phyloP scores from a whole-genome alignment of 2,329 filamentous ascomycete species.

The Pseudogymnoascus sp. region DNA sequence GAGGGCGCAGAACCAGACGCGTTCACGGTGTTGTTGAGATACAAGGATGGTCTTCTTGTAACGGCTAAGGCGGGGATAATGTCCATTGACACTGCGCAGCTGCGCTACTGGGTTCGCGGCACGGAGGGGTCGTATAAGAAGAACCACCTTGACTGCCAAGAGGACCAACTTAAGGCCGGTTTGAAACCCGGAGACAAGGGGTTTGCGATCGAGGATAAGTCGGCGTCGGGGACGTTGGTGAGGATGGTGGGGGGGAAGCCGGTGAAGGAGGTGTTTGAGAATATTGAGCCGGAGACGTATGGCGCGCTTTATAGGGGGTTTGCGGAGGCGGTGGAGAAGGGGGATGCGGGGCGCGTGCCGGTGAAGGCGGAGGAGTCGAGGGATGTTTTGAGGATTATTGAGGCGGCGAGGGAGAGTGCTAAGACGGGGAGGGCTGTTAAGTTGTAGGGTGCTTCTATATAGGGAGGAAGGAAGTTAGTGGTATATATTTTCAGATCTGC shows the following conservation, averaged over 20 bases:
- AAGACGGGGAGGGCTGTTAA: constrained; percentile 33
- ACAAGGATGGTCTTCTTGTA: constrained; percentile 52
- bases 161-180: constrained; percentile 62
- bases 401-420: constrained; percentile 46
- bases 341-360: constrained; percentile 42
- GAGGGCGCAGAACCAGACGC: constrained; percentile 42
- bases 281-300: constrained; percentile 59
- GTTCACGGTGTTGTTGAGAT: constrained; percentile 57
- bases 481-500: background rate
- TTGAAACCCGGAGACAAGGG: constrained; percentile 49
- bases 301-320: constrained; percentile 54
- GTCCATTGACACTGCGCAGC: constrained; percentile 59
- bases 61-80: constrained; percentile 62
- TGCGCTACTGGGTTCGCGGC: constrained; percentile 70
- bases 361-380: constrained; percentile 44
- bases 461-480: background rate
- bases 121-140: constrained; percentile 69
- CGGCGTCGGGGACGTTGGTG: constrained; percentile 50
- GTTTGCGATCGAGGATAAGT: constrained; percentile 56
- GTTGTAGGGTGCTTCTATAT: background rate
- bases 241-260: constrained; percentile 43
- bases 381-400: constrained; percentile 46
- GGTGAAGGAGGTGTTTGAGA: constrained; percentile 42
- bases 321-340: constrained; percentile 38
- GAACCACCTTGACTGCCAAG: constrained; percentile 61